Conservation (phyloP, 2,329 filamentous ascomycete genomes). For the Xylaria sp. region DNA sequence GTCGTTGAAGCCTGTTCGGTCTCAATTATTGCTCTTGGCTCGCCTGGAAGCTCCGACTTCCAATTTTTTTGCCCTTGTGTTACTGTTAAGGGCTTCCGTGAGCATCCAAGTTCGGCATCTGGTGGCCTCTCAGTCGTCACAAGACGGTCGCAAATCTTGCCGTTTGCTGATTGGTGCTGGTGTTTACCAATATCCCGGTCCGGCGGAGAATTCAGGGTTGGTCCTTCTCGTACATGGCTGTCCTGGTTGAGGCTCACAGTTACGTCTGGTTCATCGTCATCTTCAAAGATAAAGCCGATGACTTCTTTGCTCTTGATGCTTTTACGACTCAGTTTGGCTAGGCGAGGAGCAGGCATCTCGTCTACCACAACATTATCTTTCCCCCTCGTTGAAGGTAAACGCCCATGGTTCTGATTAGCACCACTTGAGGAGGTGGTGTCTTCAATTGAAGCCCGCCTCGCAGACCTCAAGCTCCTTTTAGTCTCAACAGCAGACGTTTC, state of each 20-base stretch:
- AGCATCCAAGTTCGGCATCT: slow-evolving; percentile 4
- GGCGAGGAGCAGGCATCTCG: slow-evolving; percentile 43
- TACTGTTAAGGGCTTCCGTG: not conserved
- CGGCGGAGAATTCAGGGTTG: not conserved
- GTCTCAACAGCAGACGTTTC: slow-evolving; percentile 1
- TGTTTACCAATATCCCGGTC: slow-evolving; percentile 8
- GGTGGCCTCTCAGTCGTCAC: not conserved
- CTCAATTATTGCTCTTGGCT: slow-evolving; percentile 1
- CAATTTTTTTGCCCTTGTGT: slow-evolving; percentile 22
- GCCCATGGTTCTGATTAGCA: slow-evolving; percentile 4
- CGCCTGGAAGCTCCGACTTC: not conserved
- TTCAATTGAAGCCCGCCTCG: slow-evolving; percentile 8
- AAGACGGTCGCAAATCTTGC: not conserved
- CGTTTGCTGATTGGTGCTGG: not conserved
- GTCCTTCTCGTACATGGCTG: slow-evolving; percentile 2
- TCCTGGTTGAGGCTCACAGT: slow-evolving; percentile 4
- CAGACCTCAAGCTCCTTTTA: slow-evolving; percentile 13
- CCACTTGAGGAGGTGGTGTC: not conserved
- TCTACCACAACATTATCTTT: slow-evolving; percentile 27
- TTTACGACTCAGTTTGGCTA: slow-evolving; percentile 47
- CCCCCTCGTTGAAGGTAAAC: slow-evolving; percentile 5
- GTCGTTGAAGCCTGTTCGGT: slow-evolving; percentile 12
- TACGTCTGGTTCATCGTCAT: slow-evolving; percentile 42
- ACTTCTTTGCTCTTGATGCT: slow-evolving; percentile 49
- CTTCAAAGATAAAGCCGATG: slow-evolving; percentile 48